These are phyloP conservation scores for Leishmania mexicana DNA, from an alignment of 208 protist species.

Conservation along the genomic window DNA sequence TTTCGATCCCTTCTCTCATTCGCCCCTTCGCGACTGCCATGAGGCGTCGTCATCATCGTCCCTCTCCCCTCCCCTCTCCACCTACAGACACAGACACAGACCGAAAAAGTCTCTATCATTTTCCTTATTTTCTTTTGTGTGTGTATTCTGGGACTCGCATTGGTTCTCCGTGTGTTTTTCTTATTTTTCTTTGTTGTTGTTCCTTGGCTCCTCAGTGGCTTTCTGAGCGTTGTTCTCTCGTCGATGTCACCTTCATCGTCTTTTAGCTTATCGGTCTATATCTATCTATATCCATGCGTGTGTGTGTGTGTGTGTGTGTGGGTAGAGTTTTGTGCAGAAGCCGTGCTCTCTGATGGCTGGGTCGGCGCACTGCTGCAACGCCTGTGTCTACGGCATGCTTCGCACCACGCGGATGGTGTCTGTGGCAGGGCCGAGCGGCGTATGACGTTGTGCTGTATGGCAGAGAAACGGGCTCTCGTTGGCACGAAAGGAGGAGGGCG, in stretches of 20 bases:
- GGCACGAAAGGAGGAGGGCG: too few species aligned
- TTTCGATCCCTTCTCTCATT: not conserved
- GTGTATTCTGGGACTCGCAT: not conserved
- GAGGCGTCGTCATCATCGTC: not conserved
- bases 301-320: constrained; percentile 6
- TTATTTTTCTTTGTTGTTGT: not conserved
- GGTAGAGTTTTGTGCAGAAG: too few species aligned
- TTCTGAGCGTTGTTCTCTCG: not conserved
- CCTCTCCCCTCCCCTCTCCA: not conserved
- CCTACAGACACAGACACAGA: not conserved
- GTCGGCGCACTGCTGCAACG: too few species aligned
- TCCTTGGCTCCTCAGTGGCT: not conserved
- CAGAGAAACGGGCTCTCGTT: too few species aligned
- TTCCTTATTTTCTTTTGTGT: not conserved
- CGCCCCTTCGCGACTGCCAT: too few species aligned
- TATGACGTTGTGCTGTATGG: too few species aligned
- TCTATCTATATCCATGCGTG: constrained; percentile 4
- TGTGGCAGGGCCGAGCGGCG: too few species aligned
- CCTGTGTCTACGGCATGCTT: too few species aligned
- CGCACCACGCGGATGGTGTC: too few species aligned
- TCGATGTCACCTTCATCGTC: not conserved
- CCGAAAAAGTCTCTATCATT: not conserved
- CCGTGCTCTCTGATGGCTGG: too few species aligned
- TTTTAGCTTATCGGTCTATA: not conserved
- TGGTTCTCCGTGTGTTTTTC: not conserved